Base-by-base conservation (phyloP, 1,284 basidiomycete species). In the Apiotrichum brassicae region DNA sequence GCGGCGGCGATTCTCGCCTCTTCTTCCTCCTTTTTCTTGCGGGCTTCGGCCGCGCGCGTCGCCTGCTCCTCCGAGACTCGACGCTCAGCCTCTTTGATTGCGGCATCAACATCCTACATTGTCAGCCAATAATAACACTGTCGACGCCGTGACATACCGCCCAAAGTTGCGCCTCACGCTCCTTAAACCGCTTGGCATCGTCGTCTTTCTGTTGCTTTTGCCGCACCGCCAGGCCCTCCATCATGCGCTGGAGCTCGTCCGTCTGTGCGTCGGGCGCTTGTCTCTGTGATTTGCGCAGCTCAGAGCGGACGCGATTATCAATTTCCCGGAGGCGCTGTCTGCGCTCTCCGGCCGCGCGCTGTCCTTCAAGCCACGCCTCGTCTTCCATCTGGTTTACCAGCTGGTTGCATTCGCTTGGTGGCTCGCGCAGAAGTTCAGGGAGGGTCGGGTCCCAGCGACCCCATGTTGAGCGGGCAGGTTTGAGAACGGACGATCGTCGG, bases 111-210 rank as follows among this genome's bases (percentile, higher is more conserved):
- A 22, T 66, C 63, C 62, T 70, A 9, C 1, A 9, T n/a, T n/a
- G 39, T 48, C 22, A 55, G 51, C 41, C 6, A 3, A 8, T 5
- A 1, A 4, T 24, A 8, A 30, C 28, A 30, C 28, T n/a, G n/a
- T n/a, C n/a, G 28, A 8, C 28, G 28, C 28, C 28, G 7, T 16
- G 33, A 60, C 63, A 59, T 45, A 69, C 66, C 8, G 51, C 59
- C 69, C 69, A 71, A 4, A 71, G 56, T 50, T 56, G 57, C 43
- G 57, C 57, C 26, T 67, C 58, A 36, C 67, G 53, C 33, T 70
- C 64, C 3, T 49, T 54, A 46, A 70, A 71, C 4, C 49, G 46
- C 34, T 51, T 43, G 6, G 51, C 46, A 4, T 51, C 41, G 34
- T 68, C 66, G 44, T 67, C 59, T 43, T 63, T 61, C 53, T 68